phyloP scores from a whole-genome alignment of 495 filamentous ascomycete genomes.

The Astrothelium subdiscretum region DNA sequence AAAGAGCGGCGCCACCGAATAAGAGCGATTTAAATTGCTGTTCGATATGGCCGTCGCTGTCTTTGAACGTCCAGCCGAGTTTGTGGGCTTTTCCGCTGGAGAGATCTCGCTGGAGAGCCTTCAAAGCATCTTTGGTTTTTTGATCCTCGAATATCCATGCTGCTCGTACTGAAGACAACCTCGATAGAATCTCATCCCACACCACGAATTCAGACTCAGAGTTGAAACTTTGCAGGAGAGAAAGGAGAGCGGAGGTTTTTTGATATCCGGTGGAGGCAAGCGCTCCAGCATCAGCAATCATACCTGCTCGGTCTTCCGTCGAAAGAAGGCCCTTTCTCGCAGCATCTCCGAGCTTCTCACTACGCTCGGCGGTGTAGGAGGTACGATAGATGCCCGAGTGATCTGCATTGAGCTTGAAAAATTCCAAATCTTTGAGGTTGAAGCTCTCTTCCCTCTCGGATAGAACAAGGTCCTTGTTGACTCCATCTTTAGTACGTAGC shows the following conservation, averaged over 20 bases:
- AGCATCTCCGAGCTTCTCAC: conserved; percentile 64
- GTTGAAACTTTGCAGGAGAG: conserved; percentile 72
- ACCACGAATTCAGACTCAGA: conserved; percentile 82
- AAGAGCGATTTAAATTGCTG: conserved; percentile 74
- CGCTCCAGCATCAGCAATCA: conserved; percentile 91
- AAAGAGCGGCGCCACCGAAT: conserved; percentile 53
- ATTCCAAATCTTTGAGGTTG: conserved; percentile 50
- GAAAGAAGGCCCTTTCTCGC: conserved; percentile 76
- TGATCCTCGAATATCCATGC: conserved; percentile 85
- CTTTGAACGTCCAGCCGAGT: conserved; percentile 77
- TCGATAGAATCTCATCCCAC: conserved; percentile 79
- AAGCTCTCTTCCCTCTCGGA: conserved; percentile 63
- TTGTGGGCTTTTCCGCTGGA: conserved; percentile 67
- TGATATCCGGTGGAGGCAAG: conserved; percentile 85
- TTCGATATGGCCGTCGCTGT: conserved; percentile 72
- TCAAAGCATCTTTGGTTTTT: conserved; percentile 59
- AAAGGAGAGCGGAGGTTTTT: conserved; percentile 79
- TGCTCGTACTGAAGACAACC: conserved; percentile 60
- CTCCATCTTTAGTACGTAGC: conserved; percentile 53
- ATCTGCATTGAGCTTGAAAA: conserved; percentile 72
- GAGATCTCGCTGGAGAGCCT: conserved; percentile 67
- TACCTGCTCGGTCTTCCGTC: conserved; percentile 88
- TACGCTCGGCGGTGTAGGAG: conserved; percentile 53
- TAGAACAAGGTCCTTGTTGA: conserved; percentile 53
- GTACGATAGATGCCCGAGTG: conserved; percentile 66